A percentile compares a stretch with the other conserved stretches of the same genome.
Conservation (phyloP, 1,284 basidiomycete genomes). For the Tilletiopsis washingtonensis region DNA sequence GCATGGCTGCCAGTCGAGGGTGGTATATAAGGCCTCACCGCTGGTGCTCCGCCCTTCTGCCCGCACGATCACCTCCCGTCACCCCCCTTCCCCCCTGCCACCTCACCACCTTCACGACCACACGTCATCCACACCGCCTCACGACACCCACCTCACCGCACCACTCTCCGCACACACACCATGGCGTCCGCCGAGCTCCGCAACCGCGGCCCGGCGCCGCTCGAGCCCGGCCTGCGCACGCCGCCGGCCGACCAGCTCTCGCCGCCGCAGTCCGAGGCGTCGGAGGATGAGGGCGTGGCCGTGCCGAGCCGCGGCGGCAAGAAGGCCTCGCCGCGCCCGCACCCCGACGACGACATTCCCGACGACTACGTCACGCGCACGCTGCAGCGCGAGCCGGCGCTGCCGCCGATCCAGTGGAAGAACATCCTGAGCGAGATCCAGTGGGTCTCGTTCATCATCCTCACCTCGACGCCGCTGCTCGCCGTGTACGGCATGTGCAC, state of each 20-base stretch:
- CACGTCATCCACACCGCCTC: no score
- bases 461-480: conserved; percentile 35
- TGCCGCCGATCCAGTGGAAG: conserved; percentile 38
- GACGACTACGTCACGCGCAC: conserved; percentile 38
- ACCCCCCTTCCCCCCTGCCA: no score
- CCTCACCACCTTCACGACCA: no score
- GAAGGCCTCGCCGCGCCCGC: background rate
- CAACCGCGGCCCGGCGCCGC: no score
- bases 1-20: no score
- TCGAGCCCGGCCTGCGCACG: conserved; percentile 7
- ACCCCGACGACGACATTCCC: conserved; percentile 31
- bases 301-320: background rate
- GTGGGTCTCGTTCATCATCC: conserved; percentile 42
- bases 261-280: conserved; percentile 5
- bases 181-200: no score
- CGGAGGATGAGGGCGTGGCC: conserved; percentile 4
- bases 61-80: no score
- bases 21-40: no score
- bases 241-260: conserved; percentile 9
- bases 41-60: no score
- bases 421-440: conserved; percentile 43
- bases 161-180: no score
- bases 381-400: conserved; percentile 16
- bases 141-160: no score
- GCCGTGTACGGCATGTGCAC: conserved; percentile 39